Conservation (phyloP, 768 basidiomycete genomes). For the Leucosporidium yakuticum region DNA sequence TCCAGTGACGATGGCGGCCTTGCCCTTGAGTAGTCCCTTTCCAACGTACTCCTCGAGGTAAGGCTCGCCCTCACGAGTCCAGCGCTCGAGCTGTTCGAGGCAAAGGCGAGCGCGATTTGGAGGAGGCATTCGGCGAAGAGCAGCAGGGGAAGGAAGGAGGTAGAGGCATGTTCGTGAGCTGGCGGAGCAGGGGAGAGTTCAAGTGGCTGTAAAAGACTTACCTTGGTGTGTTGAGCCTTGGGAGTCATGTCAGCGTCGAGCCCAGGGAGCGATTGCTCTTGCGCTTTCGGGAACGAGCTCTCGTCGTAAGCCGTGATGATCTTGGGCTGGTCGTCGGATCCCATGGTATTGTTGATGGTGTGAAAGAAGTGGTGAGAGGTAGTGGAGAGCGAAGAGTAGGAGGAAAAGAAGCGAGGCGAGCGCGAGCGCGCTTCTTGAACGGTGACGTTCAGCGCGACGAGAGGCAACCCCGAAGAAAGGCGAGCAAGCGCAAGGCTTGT, state of each 20-base stretch:
- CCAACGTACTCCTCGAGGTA: constrained; percentile 54
- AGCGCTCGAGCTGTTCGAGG: constrained; percentile 42
- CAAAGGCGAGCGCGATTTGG: neutral
- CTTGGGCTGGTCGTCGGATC: constrained; percentile 1
- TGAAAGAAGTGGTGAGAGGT: neutral
- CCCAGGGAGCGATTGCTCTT: constrained; percentile 46
- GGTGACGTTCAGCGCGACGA: no score
- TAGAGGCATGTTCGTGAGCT: neutral
- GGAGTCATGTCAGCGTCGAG: constrained; percentile 52
- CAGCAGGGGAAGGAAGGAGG: constrained; percentile 29
- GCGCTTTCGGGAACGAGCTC: neutral
- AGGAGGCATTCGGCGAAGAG: neutral
- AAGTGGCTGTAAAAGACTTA: neutral
- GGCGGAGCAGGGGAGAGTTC: no score
- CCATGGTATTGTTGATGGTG: neutral
- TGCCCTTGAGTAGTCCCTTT: constrained; percentile 51
- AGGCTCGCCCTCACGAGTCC: constrained; percentile 54
- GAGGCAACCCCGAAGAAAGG: no score
- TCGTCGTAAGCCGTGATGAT: constrained; percentile 26
- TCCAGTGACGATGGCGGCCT: constrained; percentile 52
- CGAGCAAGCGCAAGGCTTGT: no score
- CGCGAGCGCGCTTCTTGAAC: no score
- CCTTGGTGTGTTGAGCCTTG: constrained; percentile 38
- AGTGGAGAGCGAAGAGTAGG: neutral
- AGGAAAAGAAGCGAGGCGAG: neutral